Percentiles rank a stretch among this genome's conserved stretches.
phyloP scores from a whole-genome alignment of 78 protist species.

The Dictyostelium discoideum region DNA sequence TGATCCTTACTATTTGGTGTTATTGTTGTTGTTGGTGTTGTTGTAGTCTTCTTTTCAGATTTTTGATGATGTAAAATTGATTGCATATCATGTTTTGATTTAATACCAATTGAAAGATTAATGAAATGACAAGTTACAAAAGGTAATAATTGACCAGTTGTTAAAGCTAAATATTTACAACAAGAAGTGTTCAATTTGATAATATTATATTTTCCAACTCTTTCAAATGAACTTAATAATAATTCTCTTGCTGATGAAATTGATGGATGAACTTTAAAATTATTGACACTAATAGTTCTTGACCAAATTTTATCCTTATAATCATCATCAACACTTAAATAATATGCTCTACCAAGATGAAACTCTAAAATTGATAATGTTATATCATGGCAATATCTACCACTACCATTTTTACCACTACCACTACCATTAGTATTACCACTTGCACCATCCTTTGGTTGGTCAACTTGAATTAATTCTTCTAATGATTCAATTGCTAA shows the following conservation, averaged over 20 bases:
- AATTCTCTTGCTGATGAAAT: slow-evolving; percentile 29
- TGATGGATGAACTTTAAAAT: neutral
- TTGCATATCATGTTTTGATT: slow-evolving; percentile 69
- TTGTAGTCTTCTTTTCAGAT: neutral
- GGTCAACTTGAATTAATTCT: no score
- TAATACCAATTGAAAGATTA: slow-evolving; percentile 52
- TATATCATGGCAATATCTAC: slow-evolving; percentile 4
- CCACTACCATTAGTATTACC: neutral
- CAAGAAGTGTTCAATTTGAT: slow-evolving; percentile 33
- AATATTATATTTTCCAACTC: slow-evolving; percentile 54
- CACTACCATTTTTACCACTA: neutral
- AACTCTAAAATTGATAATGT: slow-evolving; percentile 32
- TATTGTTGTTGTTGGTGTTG: neutral
- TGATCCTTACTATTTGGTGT: neutral
- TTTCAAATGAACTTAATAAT: neutral
- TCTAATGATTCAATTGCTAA: slow-evolving; percentile 37
- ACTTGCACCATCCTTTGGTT: neutral
- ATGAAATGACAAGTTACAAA: slow-evolving; percentile 48
- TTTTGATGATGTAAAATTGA: slow-evolving; percentile 41
- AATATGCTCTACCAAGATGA: slow-evolving; percentile 67
- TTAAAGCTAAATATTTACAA: slow-evolving; percentile 19
- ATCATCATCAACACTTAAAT: neutral
- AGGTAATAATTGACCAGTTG: slow-evolving; percentile 55
- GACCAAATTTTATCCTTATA: slow-evolving; percentile 28
- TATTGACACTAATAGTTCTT: neutral